A percentile compares a stretch with the other conserved stretches of the same genome.
phyloP scores from a whole-genome alignment of 495 filamentous ascomycete genomes.

The Neurospora sp. region DNA sequence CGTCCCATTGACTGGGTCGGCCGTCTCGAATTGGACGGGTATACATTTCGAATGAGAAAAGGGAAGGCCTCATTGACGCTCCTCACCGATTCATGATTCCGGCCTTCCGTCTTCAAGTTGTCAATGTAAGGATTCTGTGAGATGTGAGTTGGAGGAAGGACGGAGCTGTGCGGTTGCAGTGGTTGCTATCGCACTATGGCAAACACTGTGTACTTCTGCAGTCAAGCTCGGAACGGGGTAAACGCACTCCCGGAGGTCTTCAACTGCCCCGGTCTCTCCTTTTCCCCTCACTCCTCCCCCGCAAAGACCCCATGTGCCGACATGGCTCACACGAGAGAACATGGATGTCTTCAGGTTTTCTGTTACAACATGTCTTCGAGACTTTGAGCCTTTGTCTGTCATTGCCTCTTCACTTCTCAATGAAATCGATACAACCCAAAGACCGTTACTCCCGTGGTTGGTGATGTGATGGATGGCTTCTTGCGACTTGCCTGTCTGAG shows the following conservation, averaged over 20 bases:
- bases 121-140: not conserved
- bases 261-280: not conserved
- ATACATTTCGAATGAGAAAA: too few relatives aligned
- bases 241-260: not conserved
- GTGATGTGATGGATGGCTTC: not conserved
- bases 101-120: not conserved
- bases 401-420: not conserved
- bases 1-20: not conserved
- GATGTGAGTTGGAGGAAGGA: not conserved
- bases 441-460: too few relatives aligned
- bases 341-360: not conserved
- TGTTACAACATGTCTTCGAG: not conserved
- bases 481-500: not conserved
- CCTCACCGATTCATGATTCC: not conserved
- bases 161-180: not conserved
- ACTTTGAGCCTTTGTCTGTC: not conserved
- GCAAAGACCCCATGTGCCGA: not conserved
- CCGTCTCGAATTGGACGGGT: not conserved
- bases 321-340: not conserved
- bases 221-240: not conserved
- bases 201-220: not conserved
- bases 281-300: not conserved
- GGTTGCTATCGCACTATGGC: not conserved
- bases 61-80: too few relatives aligned
- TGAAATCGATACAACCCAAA: not conserved